phyloP scores from a whole-genome alignment of 345 rosid genomes.

The Reutealis trisperma region DNA sequence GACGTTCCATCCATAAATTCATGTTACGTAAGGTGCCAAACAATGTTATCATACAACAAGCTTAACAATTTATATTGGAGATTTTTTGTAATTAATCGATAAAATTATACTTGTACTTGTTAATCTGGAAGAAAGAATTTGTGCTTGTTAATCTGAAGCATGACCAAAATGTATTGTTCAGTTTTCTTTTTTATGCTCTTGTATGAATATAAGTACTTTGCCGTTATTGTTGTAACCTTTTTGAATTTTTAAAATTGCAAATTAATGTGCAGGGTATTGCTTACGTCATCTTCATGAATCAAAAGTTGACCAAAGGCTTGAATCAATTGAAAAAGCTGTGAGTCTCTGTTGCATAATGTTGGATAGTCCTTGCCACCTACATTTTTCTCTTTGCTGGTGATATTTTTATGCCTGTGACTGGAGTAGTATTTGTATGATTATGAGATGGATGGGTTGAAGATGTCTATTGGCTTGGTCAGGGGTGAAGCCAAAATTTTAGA shows the following conservation, averaged over 20 bases:
- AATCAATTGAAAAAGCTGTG: slow-evolving; percentile 36
- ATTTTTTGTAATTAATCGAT: background rate
- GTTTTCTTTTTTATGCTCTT: background rate
- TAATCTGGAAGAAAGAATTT: background rate
- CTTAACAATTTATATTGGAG: background rate
- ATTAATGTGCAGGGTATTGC: slow-evolving; percentile 29
- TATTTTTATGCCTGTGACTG: background rate
- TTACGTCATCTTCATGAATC: slow-evolving; percentile 32
- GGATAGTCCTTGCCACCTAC: background rate
- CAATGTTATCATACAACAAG: background rate
- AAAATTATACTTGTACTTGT: background rate
- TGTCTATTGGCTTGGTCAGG: background rate
- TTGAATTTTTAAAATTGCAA: background rate
- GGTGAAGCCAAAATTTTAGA: too few species aligned
- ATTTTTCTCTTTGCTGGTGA: background rate
- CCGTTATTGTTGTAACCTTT: background rate
- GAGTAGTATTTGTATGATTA: background rate
- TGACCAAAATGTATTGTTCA: background rate
- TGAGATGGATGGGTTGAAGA: background rate
- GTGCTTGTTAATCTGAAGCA: background rate
- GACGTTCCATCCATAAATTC: background rate
- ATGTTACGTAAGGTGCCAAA: background rate
- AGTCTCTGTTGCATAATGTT: slow-evolving; percentile 15
- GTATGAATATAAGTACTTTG: background rate
- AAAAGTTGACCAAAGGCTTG: slow-evolving; percentile 36